Evolutionary conservation across 2,329 filamentous ascomycete genomes (phyloP).

Genomic region (Calonectria pseudoreteaudii): DNA sequence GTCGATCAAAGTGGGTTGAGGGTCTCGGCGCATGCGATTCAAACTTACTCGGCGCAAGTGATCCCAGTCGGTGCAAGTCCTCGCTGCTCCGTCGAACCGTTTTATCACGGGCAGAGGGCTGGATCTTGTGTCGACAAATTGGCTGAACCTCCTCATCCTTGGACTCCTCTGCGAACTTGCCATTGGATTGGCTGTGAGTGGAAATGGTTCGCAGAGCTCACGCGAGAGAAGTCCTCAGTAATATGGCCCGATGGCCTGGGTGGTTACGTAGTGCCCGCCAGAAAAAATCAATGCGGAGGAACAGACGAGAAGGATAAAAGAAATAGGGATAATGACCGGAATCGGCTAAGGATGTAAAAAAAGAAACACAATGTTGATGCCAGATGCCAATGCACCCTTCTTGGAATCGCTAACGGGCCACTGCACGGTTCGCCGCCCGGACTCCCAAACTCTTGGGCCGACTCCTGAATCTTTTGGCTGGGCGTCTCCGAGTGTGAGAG

Average conservation of each 20-base stretch:
- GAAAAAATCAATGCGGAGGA: slow-evolving; percentile 2
- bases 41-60: slow-evolving; percentile 58
- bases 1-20: background rate
- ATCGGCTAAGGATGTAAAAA: slow-evolving; percentile 29
- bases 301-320: background rate
- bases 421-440: slow-evolving; percentile 3
- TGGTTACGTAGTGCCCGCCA: slow-evolving; percentile 16
- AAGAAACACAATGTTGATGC: slow-evolving; percentile 13
- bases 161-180: slow-evolving; percentile 31
- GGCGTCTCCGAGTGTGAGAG: background rate
- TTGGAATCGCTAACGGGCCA: background rate
- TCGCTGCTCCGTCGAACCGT: slow-evolving; percentile 64
- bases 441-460: background rate
- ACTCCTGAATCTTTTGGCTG: slow-evolving; percentile 6
- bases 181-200: slow-evolving; percentile 9
- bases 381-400: background rate
- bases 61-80: slow-evolving; percentile 59
- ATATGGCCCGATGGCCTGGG: background rate
- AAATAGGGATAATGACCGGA: slow-evolving; percentile 19
- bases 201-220: background rate
- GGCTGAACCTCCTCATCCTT: slow-evolving; percentile 39
- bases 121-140: slow-evolving; percentile 43
- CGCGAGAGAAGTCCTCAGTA: background rate
- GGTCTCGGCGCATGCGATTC: background rate
- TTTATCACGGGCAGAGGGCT: slow-evolving; percentile 46